Conservation (phyloP, 306 rosid species). For the Trichosanthes truncata region DNA sequence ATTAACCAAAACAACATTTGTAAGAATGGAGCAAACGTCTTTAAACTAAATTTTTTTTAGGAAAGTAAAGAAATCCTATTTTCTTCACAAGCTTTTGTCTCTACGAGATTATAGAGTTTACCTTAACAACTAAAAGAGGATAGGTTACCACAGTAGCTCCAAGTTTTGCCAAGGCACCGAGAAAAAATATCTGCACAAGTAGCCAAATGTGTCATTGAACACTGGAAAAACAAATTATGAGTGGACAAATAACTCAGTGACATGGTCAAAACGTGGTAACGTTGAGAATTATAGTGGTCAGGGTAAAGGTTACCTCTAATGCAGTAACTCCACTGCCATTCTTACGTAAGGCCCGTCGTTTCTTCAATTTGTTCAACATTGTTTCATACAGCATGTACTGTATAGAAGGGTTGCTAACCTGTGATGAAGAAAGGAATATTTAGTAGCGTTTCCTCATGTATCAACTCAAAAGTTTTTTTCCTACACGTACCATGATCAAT, state of each 20-base stretch:
- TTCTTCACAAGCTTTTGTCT: neutral
- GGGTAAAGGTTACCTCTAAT: conserved; percentile 48
- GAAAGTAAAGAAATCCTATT: neutral
- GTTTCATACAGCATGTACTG: conserved; percentile 97
- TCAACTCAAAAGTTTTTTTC: conserved; percentile 19
- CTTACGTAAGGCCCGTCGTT: conserved; percentile 34
- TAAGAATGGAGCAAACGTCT: neutral
- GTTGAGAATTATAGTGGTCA: neutral
- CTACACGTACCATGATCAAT: conserved; percentile 74
- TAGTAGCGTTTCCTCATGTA: conserved; percentile 18
- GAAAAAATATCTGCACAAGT: conserved; percentile 60
- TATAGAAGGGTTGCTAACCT: conserved; percentile 98
- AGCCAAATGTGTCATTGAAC: conserved; percentile 15
- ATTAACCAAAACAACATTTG: neutral
- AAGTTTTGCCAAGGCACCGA: conserved; percentile 91
- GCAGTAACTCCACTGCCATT: conserved; percentile 50
- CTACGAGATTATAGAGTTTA: conserved; percentile 19
- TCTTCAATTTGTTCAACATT: conserved; percentile 62
- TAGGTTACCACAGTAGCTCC: conserved; percentile 93
- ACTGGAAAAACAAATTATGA: neutral
- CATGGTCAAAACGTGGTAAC: neutral
- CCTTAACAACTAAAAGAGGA: conserved; percentile 95
- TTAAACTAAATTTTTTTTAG: neutral
- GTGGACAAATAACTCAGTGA: neutral
- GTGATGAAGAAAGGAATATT: conserved; percentile 30